phyloP scores from a whole-genome alignment of 108 stramenopile species.

The Schizochytrium sp. region DNA sequence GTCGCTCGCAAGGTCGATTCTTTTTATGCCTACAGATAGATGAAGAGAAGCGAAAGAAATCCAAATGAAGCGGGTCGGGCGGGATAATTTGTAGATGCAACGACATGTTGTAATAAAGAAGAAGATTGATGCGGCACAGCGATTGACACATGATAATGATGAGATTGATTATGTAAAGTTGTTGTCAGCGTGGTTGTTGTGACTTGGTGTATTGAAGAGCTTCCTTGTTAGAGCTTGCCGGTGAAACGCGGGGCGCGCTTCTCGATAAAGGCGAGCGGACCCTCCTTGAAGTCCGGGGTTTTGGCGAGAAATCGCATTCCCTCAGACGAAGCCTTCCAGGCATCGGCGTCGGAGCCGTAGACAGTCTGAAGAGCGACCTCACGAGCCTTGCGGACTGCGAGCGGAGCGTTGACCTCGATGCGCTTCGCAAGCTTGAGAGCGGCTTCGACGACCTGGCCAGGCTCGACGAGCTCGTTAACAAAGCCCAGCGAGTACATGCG shows the following conservation, averaged over 20 bases:
- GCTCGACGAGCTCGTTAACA: background rate
- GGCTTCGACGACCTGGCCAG: background rate
- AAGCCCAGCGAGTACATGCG: constrained; percentile 4
- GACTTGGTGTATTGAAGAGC: too few species aligned
- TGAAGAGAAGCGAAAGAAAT: too few species aligned
- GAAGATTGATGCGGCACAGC: too few species aligned
- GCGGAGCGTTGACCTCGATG: background rate
- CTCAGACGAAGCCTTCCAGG: background rate
- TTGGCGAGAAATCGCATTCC: background rate
- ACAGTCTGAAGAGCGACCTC: background rate
- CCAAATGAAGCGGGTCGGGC: too few species aligned
- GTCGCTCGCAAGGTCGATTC: too few species aligned
- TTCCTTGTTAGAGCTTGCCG: background rate
- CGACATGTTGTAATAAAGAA: too few species aligned
- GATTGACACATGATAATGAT: too few species aligned
- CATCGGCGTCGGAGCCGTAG: background rate
- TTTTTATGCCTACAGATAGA: too few species aligned
- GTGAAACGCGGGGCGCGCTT: background rate
- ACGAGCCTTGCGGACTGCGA: background rate
- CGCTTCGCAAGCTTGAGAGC: background rate
- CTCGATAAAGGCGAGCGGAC: background rate
- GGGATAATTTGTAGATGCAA: too few species aligned
- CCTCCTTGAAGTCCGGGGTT: constrained; percentile 4
- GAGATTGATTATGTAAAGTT: too few species aligned
- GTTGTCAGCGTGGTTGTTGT: too few species aligned